Base-by-base conservation (phyloP, 345 rosid genomes). In the Carallia pectinifolia region DNA sequence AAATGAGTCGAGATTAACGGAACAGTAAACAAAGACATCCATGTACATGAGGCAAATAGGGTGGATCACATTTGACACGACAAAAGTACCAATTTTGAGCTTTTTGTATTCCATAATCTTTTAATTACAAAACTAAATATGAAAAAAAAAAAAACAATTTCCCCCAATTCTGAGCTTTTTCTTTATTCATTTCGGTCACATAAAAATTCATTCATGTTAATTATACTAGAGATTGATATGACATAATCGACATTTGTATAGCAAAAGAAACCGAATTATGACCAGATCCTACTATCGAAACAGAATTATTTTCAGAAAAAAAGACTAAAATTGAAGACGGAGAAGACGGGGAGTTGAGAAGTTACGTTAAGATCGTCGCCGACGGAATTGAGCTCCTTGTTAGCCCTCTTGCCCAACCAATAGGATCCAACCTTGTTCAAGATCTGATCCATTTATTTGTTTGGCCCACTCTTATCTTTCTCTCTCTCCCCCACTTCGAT, bases 391-490 rank as follows among this genome's bases (percentile, higher is more conserved):
- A 95, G 34, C 85, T 89, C 93, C 86, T 86, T 95, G 91, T 71
- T 85, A 60, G 97, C 96, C 68, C 58, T 87, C 76, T 79, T 65
- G 38, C 93, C 85, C 13, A 92, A 52, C 99, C 97, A 90, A 74
- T 84, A 92, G 9, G 97, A 89, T 4, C 99, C 98, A 3, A 92
- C 90, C 81, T 90, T 95, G 93, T 83, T 90, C 77, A 95, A 1
- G 37, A 95, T 76, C 81, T 89, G 90, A 90, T 95, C 99, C 99
- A 95, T 90, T 23, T 31, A 56, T 31, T n/a, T 13, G 8, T 31
- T 23, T 1, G 10, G 23, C 8, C 6, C 36, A 13, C 3, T 37
- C 36, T 37, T 52, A 6, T 16, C 72, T 39, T 4, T 33, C 7
- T 44, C 72, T 47, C 60, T 3, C 60, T 16, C 31, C 27, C 13